Conservation (phyloP, 163 green algal genomes). For the Prototheca stagnorum region DNA sequence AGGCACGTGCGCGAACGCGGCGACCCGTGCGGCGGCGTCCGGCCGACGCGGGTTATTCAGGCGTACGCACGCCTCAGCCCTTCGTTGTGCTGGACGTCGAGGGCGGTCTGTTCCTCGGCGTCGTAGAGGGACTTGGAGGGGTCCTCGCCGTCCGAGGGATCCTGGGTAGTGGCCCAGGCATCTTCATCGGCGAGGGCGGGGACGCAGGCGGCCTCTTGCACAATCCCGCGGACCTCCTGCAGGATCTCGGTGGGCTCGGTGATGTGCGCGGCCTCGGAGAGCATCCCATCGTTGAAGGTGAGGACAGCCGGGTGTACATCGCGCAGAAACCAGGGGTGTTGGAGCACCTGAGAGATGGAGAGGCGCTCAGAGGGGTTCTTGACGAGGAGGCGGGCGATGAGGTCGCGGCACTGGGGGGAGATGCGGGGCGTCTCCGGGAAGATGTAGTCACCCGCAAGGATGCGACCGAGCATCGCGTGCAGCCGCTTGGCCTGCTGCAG, state of each 20-base stretch:
- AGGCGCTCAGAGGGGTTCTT: neutral
- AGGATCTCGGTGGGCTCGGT: neutral
- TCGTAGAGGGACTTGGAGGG: too few species aligned
- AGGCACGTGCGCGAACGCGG: too few species aligned
- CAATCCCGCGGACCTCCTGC: conserved; percentile 3
- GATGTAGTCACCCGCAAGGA: conserved; percentile 13
- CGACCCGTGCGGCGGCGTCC: too few species aligned
- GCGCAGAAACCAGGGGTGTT: conserved; percentile 7
- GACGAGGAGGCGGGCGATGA: conserved; percentile 10
- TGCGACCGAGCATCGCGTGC: conserved; percentile 19
- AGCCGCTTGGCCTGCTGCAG: conserved; percentile 7
- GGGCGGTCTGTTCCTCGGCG: too few species aligned
- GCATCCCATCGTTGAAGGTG: conserved; percentile 11
- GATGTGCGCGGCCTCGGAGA: conserved; percentile 3
- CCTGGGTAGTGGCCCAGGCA: too few species aligned
- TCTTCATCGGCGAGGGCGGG: too few species aligned
- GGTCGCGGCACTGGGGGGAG: conserved; percentile 1
- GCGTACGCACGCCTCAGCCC: too few species aligned
- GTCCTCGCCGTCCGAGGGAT: too few species aligned
- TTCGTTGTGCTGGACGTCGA: too few species aligned
- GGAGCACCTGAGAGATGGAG: conserved; percentile 1
- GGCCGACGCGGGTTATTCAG: too few species aligned
- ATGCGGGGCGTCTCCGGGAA: conserved; percentile 2
- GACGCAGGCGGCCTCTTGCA: neutral
- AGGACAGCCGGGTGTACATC: conserved; percentile 7